phyloP scores from a whole-genome alignment of 106 monocot species.

The Triglochin maritima region DNA sequence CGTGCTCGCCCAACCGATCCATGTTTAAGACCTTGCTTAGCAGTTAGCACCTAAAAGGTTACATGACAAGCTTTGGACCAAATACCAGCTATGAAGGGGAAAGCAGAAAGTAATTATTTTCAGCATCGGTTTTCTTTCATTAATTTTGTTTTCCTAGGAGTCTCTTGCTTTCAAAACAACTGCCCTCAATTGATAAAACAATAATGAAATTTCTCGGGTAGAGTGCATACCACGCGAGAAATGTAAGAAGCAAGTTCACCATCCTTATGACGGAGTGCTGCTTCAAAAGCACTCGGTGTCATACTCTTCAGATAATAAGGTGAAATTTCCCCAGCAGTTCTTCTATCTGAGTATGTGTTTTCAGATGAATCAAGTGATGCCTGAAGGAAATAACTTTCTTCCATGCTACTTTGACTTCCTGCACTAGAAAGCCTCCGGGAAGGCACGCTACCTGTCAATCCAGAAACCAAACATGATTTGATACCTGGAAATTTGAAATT shows the following conservation, averaged over 20 bases:
- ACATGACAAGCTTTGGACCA: too few relatives aligned
- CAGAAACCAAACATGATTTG: neutral
- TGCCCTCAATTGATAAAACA: too few relatives aligned
- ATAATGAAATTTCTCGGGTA: too few relatives aligned
- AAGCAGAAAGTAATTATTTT: too few relatives aligned
- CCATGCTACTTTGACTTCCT: conserved; percentile 59
- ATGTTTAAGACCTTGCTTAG: too few relatives aligned
- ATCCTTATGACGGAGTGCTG: conserved; percentile 87
- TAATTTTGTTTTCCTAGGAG: too few relatives aligned
- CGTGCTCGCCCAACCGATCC: too few relatives aligned
- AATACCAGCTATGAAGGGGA: too few relatives aligned
- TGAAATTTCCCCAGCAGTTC: conserved; percentile 54
- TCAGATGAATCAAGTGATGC: conserved; percentile 63
- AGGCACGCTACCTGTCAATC: conserved; percentile 42
- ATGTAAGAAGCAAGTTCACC: conserved; percentile 91
- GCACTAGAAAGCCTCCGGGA: conserved; percentile 46
- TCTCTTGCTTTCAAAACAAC: too few relatives aligned
- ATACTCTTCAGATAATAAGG: conserved; percentile 85
- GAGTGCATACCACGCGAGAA: conserved; percentile 63
- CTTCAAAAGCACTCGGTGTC: conserved; percentile 93
- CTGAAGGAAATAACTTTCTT: conserved; percentile 75
- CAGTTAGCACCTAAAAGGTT: too few relatives aligned
- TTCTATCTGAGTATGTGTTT: conserved; percentile 39
- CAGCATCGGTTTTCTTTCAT: too few relatives aligned
- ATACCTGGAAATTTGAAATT: neutral